Conservation (phyloP, 805 yeast species). For the Nakazawaea wyomingensis region DNA sequence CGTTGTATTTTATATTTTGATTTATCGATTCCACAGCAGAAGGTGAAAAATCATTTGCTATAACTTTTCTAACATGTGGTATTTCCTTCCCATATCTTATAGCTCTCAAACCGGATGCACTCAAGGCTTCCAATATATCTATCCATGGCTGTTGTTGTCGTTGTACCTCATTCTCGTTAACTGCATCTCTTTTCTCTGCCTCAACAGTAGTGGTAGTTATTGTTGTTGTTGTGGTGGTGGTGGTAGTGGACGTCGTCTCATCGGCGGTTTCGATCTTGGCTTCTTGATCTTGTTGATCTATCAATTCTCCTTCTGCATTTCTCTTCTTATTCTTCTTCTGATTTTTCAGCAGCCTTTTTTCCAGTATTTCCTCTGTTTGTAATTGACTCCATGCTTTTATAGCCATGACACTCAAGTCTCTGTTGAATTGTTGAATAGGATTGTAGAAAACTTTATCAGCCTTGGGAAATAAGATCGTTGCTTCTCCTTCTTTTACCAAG, state of each 20-base stretch:
- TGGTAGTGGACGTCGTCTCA: no score
- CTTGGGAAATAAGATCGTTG: slow-evolving; percentile 76
- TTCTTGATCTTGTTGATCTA: slow-evolving; percentile 5
- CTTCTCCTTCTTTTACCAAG: slow-evolving; percentile 68
- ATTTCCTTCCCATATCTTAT: slow-evolving; percentile 90
- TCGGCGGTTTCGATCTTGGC: no score
- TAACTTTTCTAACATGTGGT: slow-evolving; percentile 62
- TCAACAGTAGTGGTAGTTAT: slow-evolving; percentile 24
- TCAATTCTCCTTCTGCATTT: slow-evolving; percentile 6
- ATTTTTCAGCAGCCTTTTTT: slow-evolving; percentile 12
- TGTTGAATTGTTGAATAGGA: slow-evolving; percentile 93
- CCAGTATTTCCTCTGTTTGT: slow-evolving; percentile 32
- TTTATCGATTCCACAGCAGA: slow-evolving; percentile 82
- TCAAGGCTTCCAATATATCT: slow-evolving; percentile 78
- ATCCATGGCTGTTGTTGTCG: slow-evolving; percentile 38
- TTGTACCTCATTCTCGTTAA: not conserved
- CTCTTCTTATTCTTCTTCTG: slow-evolving; percentile 9
- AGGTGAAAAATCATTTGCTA: slow-evolving; percentile 86
- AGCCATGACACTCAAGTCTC: slow-evolving; percentile 82
- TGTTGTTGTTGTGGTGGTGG: no score
- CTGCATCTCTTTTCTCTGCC: slow-evolving; percentile 11
- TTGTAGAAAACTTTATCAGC: slow-evolving; percentile 86
- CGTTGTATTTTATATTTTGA: slow-evolving; percentile 65
- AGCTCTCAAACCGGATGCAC: slow-evolving; percentile 94
- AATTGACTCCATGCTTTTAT: slow-evolving; percentile 82